Evolutionary conservation across 306 rosid species (phyloP), one percentile per base, ranked within the genome.

Genomic region (Cucurbita argyrosperma): DNA sequence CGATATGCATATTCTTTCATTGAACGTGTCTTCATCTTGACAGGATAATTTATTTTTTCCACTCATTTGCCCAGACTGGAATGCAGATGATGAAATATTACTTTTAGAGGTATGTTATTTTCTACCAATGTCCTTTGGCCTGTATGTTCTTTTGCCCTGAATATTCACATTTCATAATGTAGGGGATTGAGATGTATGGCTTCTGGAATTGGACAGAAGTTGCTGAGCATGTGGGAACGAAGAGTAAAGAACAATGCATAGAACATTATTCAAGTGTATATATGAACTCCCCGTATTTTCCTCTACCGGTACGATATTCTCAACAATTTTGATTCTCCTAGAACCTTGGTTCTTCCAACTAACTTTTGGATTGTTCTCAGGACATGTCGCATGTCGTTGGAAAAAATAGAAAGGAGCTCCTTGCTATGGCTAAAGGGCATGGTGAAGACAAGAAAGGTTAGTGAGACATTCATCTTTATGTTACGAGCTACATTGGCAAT

Each of bases 161-260:
- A 50, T 65, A 1, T 46, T 68, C 63, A 21, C 74, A 61, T 39
- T 81, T 46, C 74, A 64, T 67, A 59, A 76, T 77, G 77, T 71
- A 91, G 97, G 99, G 96, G 45, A 91, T 85, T 54, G 99, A 95
- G 84, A 95, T 95, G 96, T 95, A 95, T 81, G 99, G 99, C 80
- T 68, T 91, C 82, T 93, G 99, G 81, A 95, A 95, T 80, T 95
- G 97, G 99, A 30, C 96, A 69, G 99, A 95, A 83, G 91, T 95
- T 83, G 99, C 99, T 23, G 99, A 91, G 91, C 99, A 95, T 82
- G 99, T 95, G 65, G 99, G 99, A 66, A 95, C 97, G 42, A 95
- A 91, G 87, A 89, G 85, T 83, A 95, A 91, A 80, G 96, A 91
- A 76, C 82, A 87, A 72, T 95, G 99, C 83, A 91, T 95, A 80